phyloP scores from a whole-genome alignment of 2,329 filamentous ascomycete genomes.

The Colletotrichum paranaense region DNA sequence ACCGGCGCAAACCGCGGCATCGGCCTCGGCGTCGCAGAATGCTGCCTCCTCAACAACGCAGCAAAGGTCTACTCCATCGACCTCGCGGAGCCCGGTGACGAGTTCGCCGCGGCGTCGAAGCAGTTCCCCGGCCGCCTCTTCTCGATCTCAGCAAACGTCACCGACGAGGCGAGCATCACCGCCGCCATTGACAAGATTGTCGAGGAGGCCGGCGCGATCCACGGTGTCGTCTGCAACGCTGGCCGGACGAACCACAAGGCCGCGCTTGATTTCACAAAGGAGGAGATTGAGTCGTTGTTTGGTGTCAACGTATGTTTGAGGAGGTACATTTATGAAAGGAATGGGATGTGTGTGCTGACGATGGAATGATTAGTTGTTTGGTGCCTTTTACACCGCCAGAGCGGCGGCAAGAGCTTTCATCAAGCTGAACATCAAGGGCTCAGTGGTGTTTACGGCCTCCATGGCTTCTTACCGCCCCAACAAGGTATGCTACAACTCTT shows the following conservation, averaged over 20 bases:
- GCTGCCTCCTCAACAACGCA: constrained; percentile 57
- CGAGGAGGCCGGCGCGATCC: constrained; percentile 52
- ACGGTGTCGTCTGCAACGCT: constrained; percentile 63
- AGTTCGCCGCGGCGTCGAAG: constrained; percentile 36
- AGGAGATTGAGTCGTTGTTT: constrained; percentile 43
- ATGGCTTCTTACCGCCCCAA: constrained; percentile 62
- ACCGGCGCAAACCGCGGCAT: constrained; percentile 58
- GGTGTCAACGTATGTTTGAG: constrained; percentile 31
- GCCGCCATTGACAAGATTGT: constrained; percentile 57
- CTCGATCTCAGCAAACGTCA: constrained; percentile 57
- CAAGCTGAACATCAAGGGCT: constrained; percentile 47
- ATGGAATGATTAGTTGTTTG: constrained; percentile 51
- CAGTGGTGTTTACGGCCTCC: constrained; percentile 57
- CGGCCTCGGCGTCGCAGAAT: constrained; percentile 59
- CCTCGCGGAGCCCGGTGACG: constrained; percentile 41
- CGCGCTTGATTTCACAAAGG: constrained; percentile 55
- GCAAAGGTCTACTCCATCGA: constrained; percentile 50
- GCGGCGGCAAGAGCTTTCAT: constrained; percentile 56
- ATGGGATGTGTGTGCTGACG: not conserved
- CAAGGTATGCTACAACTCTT: constrained; percentile 40
- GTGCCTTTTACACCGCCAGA: constrained; percentile 59
- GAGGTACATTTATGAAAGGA: not conserved
- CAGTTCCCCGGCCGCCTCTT: constrained; percentile 51
- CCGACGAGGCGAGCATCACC: constrained; percentile 56
- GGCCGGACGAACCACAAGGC: constrained; percentile 63